Conservation (phyloP, 345 rosid genomes). For the Ailanthus altissimus region DNA sequence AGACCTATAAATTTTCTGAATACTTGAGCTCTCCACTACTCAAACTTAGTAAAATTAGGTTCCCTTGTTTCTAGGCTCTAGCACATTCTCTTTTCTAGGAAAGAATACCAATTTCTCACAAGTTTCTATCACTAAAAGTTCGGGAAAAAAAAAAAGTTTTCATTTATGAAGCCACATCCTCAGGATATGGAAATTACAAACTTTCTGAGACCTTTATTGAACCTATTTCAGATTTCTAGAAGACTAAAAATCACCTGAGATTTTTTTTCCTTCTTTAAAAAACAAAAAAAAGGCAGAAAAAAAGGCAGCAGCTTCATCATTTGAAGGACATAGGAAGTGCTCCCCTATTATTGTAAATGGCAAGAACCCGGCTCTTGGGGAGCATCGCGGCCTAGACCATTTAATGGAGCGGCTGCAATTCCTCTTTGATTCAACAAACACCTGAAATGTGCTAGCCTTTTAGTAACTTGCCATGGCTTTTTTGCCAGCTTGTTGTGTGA, state of each 20-base stretch:
- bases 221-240: background rate
- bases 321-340: background rate
- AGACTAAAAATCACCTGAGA: background rate
- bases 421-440: slow-evolving; percentile 73
- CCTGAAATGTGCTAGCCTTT: slow-evolving; percentile 66
- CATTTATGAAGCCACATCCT: background rate
- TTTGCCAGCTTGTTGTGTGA: slow-evolving; percentile 51
- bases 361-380: slow-evolving; percentile 70
- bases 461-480: slow-evolving; percentile 37
- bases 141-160: background rate
- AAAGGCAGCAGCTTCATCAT: background rate
- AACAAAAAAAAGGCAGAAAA: background rate
- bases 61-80: background rate
- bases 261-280: too few species aligned
- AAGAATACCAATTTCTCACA: background rate
- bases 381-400: slow-evolving; percentile 47
- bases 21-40: too few species aligned
- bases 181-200: background rate
- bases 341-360: slow-evolving; percentile 39
- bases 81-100: background rate
- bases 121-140: background rate
- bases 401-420: slow-evolving; percentile 63
- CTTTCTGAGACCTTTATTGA: background rate
- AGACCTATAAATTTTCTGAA: too few species aligned
- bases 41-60: too few species aligned